A percentile compares a stretch with the other conserved stretches of the same genome.
These are phyloP conservation scores for Euclidium syriacum DNA, from an alignment of 345 rosid genomes.

Conservation along the genomic window DNA sequence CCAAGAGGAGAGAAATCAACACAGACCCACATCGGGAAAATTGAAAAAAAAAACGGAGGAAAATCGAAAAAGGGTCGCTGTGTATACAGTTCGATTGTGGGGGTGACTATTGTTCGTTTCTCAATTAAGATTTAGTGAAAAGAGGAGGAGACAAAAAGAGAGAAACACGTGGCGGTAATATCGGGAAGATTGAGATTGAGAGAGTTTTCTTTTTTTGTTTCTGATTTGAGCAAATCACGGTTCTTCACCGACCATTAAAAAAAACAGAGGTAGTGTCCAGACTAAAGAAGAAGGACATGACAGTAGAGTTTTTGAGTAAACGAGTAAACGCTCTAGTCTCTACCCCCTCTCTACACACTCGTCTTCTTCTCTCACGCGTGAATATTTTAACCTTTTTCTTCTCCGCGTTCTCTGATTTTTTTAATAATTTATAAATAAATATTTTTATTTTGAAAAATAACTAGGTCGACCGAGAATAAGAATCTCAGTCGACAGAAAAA, in stretches of 20 bases:
- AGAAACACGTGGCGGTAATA: conserved; percentile 30
- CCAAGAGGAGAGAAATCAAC: not conserved
- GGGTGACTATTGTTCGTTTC: not conserved
- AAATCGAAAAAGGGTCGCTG: not conserved
- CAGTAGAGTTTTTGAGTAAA: not conserved
- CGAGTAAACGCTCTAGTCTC: conserved; percentile 12
- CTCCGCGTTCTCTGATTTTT: not conserved
- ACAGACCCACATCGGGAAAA: conserved; percentile 5
- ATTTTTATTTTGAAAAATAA: not conserved
- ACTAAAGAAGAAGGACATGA: not conserved
- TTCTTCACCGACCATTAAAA: conserved; percentile 24
- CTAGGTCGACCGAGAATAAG: not conserved
- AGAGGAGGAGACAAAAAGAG: conserved; percentile 5
- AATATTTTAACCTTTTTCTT: not conserved
- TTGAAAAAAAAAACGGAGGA: not conserved
- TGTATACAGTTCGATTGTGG: not conserved
- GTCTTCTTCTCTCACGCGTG: conserved; percentile 9
- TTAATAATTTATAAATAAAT: too few species aligned
- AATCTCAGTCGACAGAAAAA: conserved; percentile 19
- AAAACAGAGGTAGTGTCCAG: conserved; percentile 1
- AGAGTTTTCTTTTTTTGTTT: not conserved
- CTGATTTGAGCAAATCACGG: conserved; percentile 30
- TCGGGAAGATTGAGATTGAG: conserved; percentile 23
- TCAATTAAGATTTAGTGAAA: conserved; percentile 4
- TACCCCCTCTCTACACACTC: not conserved